phyloP scores from a whole-genome alignment of 768 basidiomycete species.

The Pilatotrama ljubarskyi region DNA sequence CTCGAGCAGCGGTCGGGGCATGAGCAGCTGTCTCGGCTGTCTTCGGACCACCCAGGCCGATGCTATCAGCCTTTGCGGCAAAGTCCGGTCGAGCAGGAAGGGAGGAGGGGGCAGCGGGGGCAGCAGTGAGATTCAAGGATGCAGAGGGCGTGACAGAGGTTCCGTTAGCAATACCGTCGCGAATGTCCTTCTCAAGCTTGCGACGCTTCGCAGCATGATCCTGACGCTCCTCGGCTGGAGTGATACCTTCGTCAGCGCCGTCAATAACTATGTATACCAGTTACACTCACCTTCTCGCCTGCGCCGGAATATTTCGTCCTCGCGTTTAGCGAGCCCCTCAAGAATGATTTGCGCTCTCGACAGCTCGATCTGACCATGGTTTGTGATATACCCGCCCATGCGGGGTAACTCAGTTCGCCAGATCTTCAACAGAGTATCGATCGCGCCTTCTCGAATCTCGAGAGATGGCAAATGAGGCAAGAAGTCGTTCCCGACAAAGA shows the following conservation, averaged over 20 bases:
- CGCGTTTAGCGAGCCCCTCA: constrained; percentile 89
- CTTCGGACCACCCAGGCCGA: constrained; percentile 67
- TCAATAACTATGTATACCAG: not conserved
- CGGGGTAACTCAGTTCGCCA: constrained; percentile 92
- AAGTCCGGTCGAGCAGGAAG: constrained; percentile 59
- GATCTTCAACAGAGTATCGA: constrained; percentile 93
- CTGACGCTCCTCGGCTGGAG: constrained; percentile 88
- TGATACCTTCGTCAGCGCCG: constrained; percentile 7
- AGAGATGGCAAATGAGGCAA: constrained; percentile 96
- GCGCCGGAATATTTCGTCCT: constrained; percentile 93
- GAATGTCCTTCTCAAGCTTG: constrained; percentile 56
- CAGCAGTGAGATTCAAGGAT: constrained; percentile 47
- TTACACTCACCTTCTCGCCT: constrained; percentile 76
- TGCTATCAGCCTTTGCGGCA: constrained; percentile 74
- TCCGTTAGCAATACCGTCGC: constrained; percentile 32
- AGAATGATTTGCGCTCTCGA: constrained; percentile 90
- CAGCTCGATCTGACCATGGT: constrained; percentile 87
- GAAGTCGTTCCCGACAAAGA: constrained; percentile 99
- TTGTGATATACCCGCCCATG: constrained; percentile 97
- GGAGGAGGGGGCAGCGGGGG: constrained; percentile 40
- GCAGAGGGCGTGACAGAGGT: constrained; percentile 45
- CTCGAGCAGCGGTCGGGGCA: constrained; percentile 62
- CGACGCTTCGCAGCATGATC: constrained; percentile 89
- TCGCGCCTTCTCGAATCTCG: constrained; percentile 99
- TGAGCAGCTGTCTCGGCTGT: constrained; percentile 59